Conservation (phyloP, 1,284 basidiomycete species). For the Cutaneotrichosporon arboriforme region DNA sequence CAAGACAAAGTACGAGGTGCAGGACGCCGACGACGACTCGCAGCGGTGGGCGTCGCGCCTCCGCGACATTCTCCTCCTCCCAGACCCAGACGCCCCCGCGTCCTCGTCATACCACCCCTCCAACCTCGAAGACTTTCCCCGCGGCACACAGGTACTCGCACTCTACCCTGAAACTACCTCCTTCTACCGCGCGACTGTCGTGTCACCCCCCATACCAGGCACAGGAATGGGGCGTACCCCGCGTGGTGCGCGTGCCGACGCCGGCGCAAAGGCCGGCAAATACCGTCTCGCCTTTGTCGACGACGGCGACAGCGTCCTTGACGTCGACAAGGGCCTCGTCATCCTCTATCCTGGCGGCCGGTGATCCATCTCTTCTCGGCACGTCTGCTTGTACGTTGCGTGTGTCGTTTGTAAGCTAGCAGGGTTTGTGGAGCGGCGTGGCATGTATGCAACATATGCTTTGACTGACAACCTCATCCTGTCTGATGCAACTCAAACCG, state of each 20-base stretch:
- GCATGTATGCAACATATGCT: background rate
- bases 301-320: constrained; percentile 38
- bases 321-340: constrained; percentile 38
- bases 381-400: background rate
- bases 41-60: constrained; percentile 48
- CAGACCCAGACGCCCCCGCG: constrained; percentile 42
- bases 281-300: constrained; percentile 46
- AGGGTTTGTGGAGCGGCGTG: background rate
- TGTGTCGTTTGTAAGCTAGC: too few relatives aligned
- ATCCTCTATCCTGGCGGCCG: constrained; percentile 33
- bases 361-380: background rate
- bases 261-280: constrained; percentile 26
- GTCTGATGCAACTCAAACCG: too few relatives aligned
- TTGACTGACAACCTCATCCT: too few relatives aligned
- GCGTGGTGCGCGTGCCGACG: constrained; percentile 18
- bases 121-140: constrained; percentile 42
- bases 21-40: constrained; percentile 40
- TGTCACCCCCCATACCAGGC: constrained; percentile 32
- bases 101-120: constrained; percentile 42
- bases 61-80: constrained; percentile 50
- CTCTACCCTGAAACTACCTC: constrained; percentile 53
- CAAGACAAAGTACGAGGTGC: constrained; percentile 44
- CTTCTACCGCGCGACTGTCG: constrained; percentile 51
- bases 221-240: constrained; percentile 29
- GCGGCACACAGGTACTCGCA: constrained; percentile 47